Evolutionary conservation across 352 stramenopile species (phyloP), one percentile per base, ranked within the genome.

Genomic region (Phytophthora meadii): DNA sequence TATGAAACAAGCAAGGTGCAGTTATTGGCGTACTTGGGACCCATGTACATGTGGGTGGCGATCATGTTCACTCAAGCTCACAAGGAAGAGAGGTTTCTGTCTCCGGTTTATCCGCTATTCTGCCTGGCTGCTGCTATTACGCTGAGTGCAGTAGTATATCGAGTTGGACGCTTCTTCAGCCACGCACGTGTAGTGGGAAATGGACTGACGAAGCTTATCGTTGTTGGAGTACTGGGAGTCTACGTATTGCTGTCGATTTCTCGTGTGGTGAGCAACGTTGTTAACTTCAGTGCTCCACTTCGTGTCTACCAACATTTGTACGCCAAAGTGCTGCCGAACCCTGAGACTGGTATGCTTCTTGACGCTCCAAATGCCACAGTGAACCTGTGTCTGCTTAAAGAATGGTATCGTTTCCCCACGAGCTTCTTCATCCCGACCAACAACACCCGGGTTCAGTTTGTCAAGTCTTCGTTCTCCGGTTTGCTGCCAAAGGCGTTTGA

Each of bases 61-160:
- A 89, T 99, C 39, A 97, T 99, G 69, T 89, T 96, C 39, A 62
- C 84, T n/a, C 86, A 98, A 68, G 84, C 97, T 22, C 97, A 99
- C 85, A 99, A 99, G 71, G 97, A 99, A 68, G 97, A 99, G 80
- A 86, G 97, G 5, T 99, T 99, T 70, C 66, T 99, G 15, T 99
- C 97, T 61, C 96, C 96, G 0, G 80, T 98, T 6, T 99, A 99
- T 69, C 94, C 97, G 12, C 77, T 98, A 1, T 68, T 98, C 4
- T 94, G 84, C 59, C 68, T 97, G 19, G 72, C 76, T 27, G 92
- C 89, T 34, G 94, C 90, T 2, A 71, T 89, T 37, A 87, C 83
- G 14, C 61, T 97, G 14, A 87, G 88, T 44, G 72, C 74, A 10
- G 34, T 87, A 5, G 74, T 81, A 4, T 63, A 79, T 63, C 57